Conservation (phyloP, 202 grass and related monocot species). For the Schoenoplectus tabernaemontani region DNA sequence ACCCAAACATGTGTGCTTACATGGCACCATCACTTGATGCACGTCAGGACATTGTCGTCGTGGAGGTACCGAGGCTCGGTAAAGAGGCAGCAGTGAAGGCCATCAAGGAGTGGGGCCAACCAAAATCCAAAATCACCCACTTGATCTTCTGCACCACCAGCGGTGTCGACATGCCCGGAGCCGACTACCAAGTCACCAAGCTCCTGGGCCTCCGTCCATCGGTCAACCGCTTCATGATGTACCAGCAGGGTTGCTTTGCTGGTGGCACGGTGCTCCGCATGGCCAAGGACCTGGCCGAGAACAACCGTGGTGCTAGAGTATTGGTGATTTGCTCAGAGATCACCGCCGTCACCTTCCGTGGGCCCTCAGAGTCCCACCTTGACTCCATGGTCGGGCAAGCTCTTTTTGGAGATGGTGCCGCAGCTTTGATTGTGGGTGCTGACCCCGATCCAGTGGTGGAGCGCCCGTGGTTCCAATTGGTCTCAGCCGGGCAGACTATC, state of each 20-base stretch:
- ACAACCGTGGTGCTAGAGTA: constrained; percentile 54
- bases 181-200: constrained; percentile 81
- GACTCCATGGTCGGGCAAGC: constrained; percentile 68
- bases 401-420: constrained; percentile 57
- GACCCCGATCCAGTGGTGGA: constrained; percentile 42
- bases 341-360: constrained; percentile 59
- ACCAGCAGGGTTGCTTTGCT: constrained; percentile 78
- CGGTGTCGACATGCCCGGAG: constrained; percentile 81
- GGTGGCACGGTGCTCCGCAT: constrained; percentile 58
- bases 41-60: constrained; percentile 63
- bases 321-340: constrained; percentile 62
- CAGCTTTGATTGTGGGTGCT: constrained; percentile 45
- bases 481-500: constrained; percentile 54
- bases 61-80: constrained; percentile 56
- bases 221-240: constrained; percentile 75
- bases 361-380: constrained; percentile 43
- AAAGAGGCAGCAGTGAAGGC: constrained; percentile 63
- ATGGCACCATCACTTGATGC: constrained; percentile 80
- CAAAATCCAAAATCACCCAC: constrained; percentile 55
- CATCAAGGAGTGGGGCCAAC: constrained; percentile 70
- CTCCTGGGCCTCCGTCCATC: constrained; percentile 54
- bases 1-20: constrained; percentile 55
- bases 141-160: constrained; percentile 75
- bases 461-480: constrained; percentile 49
- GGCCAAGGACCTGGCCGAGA: constrained; percentile 70